phyloP scores from a whole-genome alignment of 345 rosid genomes.

The Salix udensis region DNA sequence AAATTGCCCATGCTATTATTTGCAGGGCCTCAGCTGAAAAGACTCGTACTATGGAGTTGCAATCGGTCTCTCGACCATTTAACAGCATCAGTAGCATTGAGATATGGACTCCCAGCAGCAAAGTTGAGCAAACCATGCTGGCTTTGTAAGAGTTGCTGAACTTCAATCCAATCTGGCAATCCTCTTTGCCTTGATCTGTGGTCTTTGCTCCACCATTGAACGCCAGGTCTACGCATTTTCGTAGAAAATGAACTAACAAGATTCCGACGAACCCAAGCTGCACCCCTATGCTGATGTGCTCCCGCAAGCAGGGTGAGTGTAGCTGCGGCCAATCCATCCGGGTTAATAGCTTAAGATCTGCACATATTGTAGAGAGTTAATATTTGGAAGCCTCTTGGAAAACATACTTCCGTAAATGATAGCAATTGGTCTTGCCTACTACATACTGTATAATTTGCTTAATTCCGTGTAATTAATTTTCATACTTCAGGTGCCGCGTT shows the following conservation, averaged over 20 bases:
- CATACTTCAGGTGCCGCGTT: no score
- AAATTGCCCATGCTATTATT: constrained; percentile 40
- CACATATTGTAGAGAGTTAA: constrained; percentile 7
- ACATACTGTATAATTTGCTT: no score
- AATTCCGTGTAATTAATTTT: no score
- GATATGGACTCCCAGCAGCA: constrained; percentile 44
- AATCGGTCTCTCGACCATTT: constrained; percentile 24
- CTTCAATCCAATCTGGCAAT: constrained; percentile 23
- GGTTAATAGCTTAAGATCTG: constrained; percentile 33
- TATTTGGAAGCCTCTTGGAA: no score
- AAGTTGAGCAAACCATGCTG: constrained; percentile 40
- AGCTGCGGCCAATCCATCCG: constrained; percentile 36
- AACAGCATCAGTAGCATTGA: constrained; percentile 39
- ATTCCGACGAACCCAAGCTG: constrained; percentile 51
- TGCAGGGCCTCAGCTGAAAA: constrained; percentile 52
- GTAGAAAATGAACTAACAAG: constrained; percentile 29
- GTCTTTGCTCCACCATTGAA: constrained; percentile 26
- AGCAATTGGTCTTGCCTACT: no score
- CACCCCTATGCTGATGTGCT: constrained; percentile 44
- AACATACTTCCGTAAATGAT: no score
- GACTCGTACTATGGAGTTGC: constrained; percentile 39
- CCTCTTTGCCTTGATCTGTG: constrained; percentile 28
- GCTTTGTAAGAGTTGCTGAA: constrained; percentile 43
- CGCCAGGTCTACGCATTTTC: constrained; percentile 21
- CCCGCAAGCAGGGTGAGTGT: constrained; percentile 50